Evolutionary conservation across 345 rosid species (phyloP).

Genomic region (Rhodamnia rubescens): DNA sequence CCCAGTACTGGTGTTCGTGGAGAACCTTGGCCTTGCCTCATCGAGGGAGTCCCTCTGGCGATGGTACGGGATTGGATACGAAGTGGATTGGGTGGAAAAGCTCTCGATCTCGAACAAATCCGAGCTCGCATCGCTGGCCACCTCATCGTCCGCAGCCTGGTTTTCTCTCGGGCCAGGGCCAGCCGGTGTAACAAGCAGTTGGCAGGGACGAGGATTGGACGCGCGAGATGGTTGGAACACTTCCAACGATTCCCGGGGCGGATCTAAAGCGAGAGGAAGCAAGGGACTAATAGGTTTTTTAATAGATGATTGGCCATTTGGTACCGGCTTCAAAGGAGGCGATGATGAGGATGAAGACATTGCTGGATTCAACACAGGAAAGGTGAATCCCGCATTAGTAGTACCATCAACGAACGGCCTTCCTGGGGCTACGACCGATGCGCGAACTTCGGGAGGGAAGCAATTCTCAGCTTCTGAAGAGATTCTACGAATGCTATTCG

Average conservation of each 20-base stretch:
- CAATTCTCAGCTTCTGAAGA: conserved; percentile 10
- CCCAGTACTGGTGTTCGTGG: not conserved
- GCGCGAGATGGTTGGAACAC: conserved; percentile 27
- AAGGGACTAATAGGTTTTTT: not conserved
- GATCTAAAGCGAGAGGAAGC: conserved; percentile 15
- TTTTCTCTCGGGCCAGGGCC: not conserved
- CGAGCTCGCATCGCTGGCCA: conserved; percentile 82
- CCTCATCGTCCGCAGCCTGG: conserved; percentile 32
- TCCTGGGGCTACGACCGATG: conserved; percentile 4
- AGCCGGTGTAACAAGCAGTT: not conserved
- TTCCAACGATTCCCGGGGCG: conserved; percentile 47
- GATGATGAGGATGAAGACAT: conserved; percentile 2
- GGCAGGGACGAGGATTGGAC: not conserved
- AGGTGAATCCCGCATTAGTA: conserved; percentile 27
- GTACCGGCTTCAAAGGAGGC: conserved; percentile 2
- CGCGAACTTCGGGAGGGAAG: conserved; percentile 6
- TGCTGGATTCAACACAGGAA: conserved; percentile 27
- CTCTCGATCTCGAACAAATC: conserved; percentile 96
- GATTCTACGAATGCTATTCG: conserved; percentile 1
- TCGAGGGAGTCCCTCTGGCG: conserved; percentile 48
- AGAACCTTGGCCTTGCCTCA: conserved; percentile 29
- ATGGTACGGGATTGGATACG: conserved; percentile 11
- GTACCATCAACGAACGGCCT: not conserved
- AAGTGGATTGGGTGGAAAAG: conserved; percentile 53
- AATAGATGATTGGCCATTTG: conserved; percentile 4